A percentile compares a stretch with the other conserved stretches of the same genome.
Conservation (phyloP, 371 early-diverging fungal species). For the Amoeboaphelidium protococcarum region DNA sequence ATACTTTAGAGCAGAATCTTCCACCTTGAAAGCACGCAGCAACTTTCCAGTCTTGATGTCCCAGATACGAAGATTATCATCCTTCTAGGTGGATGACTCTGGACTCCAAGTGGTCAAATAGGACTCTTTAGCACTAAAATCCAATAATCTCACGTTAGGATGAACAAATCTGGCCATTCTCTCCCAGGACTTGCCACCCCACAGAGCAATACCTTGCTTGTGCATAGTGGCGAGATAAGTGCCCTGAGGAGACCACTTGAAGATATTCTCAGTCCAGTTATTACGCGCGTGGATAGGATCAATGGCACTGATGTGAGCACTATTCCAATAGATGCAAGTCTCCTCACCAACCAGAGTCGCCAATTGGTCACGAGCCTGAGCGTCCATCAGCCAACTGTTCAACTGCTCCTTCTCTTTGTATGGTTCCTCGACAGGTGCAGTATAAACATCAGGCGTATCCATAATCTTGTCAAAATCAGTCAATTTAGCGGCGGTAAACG, state of each 20-base stretch:
- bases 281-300: slow-evolving; percentile 40
- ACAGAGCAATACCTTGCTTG: slow-evolving; percentile 72
- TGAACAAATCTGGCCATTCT: slow-evolving; percentile 74
- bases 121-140: slow-evolving; percentile 77
- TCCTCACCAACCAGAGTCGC: slow-evolving; percentile 58
- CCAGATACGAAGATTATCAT: slow-evolving; percentile 39
- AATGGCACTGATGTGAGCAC: slow-evolving; percentile 48
- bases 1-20: not conserved
- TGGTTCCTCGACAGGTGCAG: slow-evolving; percentile 32
- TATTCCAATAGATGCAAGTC: slow-evolving; percentile 65
- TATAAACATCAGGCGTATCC: not conserved
- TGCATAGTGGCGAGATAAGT: slow-evolving; percentile 81
- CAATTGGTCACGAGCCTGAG: slow-evolving; percentile 66
- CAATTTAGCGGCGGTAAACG: slow-evolving; percentile 54
- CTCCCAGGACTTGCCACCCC: slow-evolving; percentile 83
- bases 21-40: slow-evolving; percentile 54
- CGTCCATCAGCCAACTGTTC: slow-evolving; percentile 66
- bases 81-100: slow-evolving; percentile 40
- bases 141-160: slow-evolving; percentile 63
- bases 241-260: slow-evolving; percentile 81
- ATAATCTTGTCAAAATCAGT: slow-evolving; percentile 61
- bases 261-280: slow-evolving; percentile 80
- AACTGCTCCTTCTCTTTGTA: slow-evolving; percentile 54
- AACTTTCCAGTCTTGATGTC: slow-evolving; percentile 56
- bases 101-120: slow-evolving; percentile 74